phyloP scores from a whole-genome alignment of 2,329 filamentous ascomycete species.

The Alternaria gansuensis region DNA sequence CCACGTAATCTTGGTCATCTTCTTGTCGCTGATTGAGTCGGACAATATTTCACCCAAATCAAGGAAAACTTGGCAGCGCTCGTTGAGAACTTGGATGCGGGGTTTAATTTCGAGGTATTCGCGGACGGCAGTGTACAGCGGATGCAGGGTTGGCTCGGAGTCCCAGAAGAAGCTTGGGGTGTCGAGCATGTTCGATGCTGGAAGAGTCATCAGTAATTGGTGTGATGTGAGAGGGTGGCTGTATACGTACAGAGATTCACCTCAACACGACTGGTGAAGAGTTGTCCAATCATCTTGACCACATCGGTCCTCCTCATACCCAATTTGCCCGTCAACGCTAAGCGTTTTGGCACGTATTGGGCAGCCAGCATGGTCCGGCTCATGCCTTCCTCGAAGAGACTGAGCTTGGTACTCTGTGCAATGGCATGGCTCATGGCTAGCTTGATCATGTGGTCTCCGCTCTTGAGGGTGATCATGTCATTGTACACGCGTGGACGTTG shows the following conservation, averaged over 20 bases:
- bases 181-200: slow-evolving; percentile 93
- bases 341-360: slow-evolving; percentile 86
- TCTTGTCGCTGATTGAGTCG: slow-evolving; percentile 89
- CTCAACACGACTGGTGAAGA: slow-evolving; percentile 95
- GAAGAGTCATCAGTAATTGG: slow-evolving; percentile 13
- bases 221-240: background rate
- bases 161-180: slow-evolving; percentile 99
- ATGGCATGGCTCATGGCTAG: slow-evolving; percentile 97
- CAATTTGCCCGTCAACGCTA: slow-evolving; percentile 88
- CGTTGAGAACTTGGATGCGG: slow-evolving; percentile 95
- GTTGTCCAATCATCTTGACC: slow-evolving; percentile 84
- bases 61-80: slow-evolving; percentile 94
- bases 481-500: slow-evolving; percentile 93
- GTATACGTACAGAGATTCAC: slow-evolving; percentile 88
- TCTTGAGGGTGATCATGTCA: slow-evolving; percentile 97
- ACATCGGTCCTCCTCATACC: slow-evolving; percentile 93
- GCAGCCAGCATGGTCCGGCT: slow-evolving; percentile 91
- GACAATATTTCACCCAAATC: slow-evolving; percentile 95
- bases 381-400: slow-evolving; percentile 96
- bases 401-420: slow-evolving; percentile 94
- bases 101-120: slow-evolving; percentile 98
- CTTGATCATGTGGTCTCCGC: slow-evolving; percentile 98
- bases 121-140: slow-evolving; percentile 90
- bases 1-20: slow-evolving; percentile 97
- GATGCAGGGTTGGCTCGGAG: slow-evolving; percentile 91